phyloP scores from a whole-genome alignment of 179 eudicot genomes.

The Monotropa hypopitys region DNA sequence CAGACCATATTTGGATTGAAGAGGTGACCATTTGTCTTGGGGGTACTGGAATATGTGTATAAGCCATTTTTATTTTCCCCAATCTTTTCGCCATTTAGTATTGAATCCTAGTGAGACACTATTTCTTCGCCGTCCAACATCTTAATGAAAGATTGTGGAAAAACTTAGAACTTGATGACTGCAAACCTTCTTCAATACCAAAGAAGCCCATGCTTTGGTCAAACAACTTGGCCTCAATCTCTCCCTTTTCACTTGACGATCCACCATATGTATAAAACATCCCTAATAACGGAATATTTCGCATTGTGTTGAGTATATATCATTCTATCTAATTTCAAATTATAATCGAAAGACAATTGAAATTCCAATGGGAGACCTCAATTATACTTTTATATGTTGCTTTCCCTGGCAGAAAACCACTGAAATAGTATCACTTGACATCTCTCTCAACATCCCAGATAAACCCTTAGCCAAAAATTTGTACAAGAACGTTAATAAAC shows the following conservation, averaged over 20 bases:
- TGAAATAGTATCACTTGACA: no score
- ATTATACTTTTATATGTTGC: neutral
- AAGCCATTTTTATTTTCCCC: neutral
- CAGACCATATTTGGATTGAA: neutral
- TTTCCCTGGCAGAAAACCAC: neutral
- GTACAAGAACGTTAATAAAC: no score
- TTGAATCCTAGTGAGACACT: neutral
- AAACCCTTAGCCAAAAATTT: no score
- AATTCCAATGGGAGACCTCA: no score
- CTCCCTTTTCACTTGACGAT: neutral
- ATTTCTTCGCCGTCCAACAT: neutral
- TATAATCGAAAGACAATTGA: neutral
- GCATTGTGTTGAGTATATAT: neutral
- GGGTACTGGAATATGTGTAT: neutral
- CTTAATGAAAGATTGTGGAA: neutral
- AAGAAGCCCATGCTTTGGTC: neutral
- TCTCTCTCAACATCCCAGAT: no score
- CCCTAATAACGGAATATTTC: neutral
- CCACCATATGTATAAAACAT: neutral
- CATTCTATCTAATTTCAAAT: neutral
- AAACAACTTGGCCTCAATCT: neutral
- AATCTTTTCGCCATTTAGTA: neutral
- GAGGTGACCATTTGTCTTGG: neutral
- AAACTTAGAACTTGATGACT: neutral
- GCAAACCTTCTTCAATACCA: neutral